Evolutionary conservation across 208 protist species (phyloP), one percentile per base, ranked within the genome.

Genomic region (Strigomonas culicis): DNA sequence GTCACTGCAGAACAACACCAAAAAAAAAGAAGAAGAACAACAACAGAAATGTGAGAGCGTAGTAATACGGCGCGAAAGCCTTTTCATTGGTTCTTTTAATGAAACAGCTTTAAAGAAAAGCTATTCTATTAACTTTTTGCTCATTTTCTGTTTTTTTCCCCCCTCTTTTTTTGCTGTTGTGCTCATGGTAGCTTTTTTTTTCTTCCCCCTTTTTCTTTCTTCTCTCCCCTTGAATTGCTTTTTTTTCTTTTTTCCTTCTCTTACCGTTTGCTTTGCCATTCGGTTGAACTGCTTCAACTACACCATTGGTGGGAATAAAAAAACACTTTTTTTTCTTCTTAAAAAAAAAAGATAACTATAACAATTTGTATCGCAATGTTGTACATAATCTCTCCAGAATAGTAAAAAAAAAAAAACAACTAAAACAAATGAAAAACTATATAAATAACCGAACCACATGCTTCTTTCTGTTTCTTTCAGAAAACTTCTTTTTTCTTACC

Each of bases 71-170:
- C 2, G 17, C 15, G n/a, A 39, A 34, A 19, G 44, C 55, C 19
- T 59, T 24, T 19, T 6, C 47, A 53, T 19, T 10, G 21, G 24
- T 19, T 22, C 47, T 22, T 10, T 2, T 27, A 13, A 41, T 41
- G 36, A 6, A 41, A 6, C 36, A 13, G 8, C 36, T 32, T 31
- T 51, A 25, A 44, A 62, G 3, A 44, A 15, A 36, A 59, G 52
- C 24, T 22, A 22, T 19, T 6, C 22, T 4, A 36, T 60, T 55
- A 32, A 25, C 39, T n/a, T 7, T 17, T 4, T 49, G 13, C 24
- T 55, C 52, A 43, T n/a, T 62, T 43, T 21, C n/a, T 32, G 21
- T 65, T 25, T 43, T 4, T 51, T 4, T 66, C 34, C 60, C 43
- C 41, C 43, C 21, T 58, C 22, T 65, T 66, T 25, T 47, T 58